A percentile compares a stretch with the other conserved stretches of the same genome.
Conservation (phyloP, 768 basidiomycete genomes). For the Mycena galericulata region DNA sequence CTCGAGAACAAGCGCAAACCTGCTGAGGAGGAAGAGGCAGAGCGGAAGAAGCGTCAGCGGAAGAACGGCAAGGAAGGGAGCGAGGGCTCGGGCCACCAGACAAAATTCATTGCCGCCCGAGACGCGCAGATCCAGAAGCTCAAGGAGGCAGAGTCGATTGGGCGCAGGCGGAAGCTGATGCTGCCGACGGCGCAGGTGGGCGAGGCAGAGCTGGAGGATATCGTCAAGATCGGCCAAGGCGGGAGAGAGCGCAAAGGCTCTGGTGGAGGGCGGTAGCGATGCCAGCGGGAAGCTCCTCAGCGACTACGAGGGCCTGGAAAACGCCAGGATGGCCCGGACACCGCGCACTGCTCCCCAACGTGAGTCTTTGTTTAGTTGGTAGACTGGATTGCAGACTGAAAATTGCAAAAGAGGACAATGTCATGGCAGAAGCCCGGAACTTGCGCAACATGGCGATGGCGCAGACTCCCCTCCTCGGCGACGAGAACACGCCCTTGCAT, state of each 20-base stretch:
- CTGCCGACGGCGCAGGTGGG: constrained; percentile 94
- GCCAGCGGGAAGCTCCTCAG: constrained; percentile 89
- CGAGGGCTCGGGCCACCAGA: constrained; percentile 73
- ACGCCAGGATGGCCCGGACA: constrained; percentile 92
- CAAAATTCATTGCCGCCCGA: constrained; percentile 96
- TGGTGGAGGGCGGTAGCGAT: constrained; percentile 86
- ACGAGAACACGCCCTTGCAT: constrained; percentile 97
- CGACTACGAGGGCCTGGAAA: constrained; percentile 92
- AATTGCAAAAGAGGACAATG: constrained; percentile 84
- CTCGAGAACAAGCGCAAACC: constrained; percentile 96
- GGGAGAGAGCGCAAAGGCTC: constrained; percentile 87
- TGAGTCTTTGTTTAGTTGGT: constrained; percentile 62
- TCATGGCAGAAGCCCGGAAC: constrained; percentile 95
- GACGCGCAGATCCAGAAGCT: constrained; percentile 98
- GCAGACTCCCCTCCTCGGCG: constrained; percentile 95
- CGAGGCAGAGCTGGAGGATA: constrained; percentile 95
- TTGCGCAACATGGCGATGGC: constrained; percentile 92
- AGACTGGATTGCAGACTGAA: constrained; percentile 1
- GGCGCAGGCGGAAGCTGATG: constrained; percentile 84
- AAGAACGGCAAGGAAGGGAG: constrained; percentile 77
- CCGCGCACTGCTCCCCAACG: constrained; percentile 95
- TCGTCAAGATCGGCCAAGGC: constrained; percentile 98
- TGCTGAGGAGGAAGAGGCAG: constrained; percentile 89
- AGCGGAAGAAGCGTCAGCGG: constrained; percentile 89
- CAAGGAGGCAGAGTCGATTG: constrained; percentile 97